Percentiles rank a stretch among this genome's conserved stretches.
Evolutionary conservation across 1,139 yeast genomes (phyloP).

Genomic region (Blastobotrys malaysiensis): DNA sequence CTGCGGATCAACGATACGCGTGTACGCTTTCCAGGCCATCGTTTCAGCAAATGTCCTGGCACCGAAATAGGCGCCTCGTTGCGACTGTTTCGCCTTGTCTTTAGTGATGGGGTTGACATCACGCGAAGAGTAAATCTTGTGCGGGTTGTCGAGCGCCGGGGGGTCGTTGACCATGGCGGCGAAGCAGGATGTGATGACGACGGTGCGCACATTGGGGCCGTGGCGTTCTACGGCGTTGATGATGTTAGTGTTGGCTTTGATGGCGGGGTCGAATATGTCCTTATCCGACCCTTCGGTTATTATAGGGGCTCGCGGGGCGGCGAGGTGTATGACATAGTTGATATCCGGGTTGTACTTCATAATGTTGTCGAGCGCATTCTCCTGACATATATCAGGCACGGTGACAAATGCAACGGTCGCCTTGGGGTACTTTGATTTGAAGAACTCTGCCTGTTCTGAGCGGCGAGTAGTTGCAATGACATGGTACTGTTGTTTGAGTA

Average conservation of each 20-base stretch:
- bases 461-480: slow-evolving; percentile 60
- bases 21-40: slow-evolving; percentile 22
- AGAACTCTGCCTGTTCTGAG: slow-evolving; percentile 41
- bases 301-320: slow-evolving; percentile 48
- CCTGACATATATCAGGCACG: slow-evolving; percentile 44
- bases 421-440: slow-evolving; percentile 40
- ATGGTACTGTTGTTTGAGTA: slow-evolving; percentile 37
- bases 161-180: slow-evolving; percentile 24
- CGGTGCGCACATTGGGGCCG: slow-evolving; percentile 18
- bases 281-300: slow-evolving; percentile 31
- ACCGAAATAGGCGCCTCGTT: slow-evolving; percentile 19
- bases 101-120: slow-evolving; percentile 20
- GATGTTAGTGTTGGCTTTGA: slow-evolving; percentile 20
- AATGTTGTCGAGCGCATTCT: slow-evolving; percentile 47
- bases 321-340: slow-evolving; percentile 52
- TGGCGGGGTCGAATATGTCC: slow-evolving; percentile 22
- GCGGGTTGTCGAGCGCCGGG: slow-evolving; percentile 22
- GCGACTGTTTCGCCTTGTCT: slow-evolving; percentile 18
- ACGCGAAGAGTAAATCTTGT: slow-evolving; percentile 20
- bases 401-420: slow-evolving; percentile 41
- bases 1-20: slow-evolving; percentile 14
- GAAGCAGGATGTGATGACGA: slow-evolving; percentile 26
- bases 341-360: slow-evolving; percentile 44
- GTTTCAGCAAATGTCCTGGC: slow-evolving; percentile 23
- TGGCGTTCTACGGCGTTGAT: slow-evolving; percentile 20